phyloP scores from a whole-genome alignment of 805 yeast genomes.

The Phaffomyces opuntiae region DNA sequence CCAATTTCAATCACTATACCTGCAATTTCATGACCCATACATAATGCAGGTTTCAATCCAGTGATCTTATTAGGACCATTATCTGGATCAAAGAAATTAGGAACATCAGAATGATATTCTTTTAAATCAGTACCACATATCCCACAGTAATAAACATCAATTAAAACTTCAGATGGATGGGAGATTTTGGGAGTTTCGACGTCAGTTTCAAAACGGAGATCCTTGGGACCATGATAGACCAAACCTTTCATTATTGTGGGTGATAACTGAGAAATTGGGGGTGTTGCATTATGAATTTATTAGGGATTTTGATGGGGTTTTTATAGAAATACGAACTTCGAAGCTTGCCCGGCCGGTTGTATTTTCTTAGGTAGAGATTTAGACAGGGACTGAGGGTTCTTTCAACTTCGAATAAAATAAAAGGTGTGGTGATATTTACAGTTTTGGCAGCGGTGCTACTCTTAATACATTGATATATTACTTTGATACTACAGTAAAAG shows the following conservation, averaged over 20 bases:
- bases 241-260: constrained; percentile 37
- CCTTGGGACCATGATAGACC: constrained; percentile 39
- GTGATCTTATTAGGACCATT: constrained; percentile 33
- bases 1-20: constrained; percentile 43
- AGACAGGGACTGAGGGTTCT: too few relatives aligned
- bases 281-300: neutral
- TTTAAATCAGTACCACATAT: constrained; percentile 60
- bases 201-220: constrained; percentile 33
- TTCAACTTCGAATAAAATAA: too few relatives aligned
- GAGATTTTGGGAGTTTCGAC: constrained; percentile 29
- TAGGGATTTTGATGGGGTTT: too few relatives aligned
- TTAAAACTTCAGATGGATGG: constrained; percentile 33
- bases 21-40: constrained; percentile 50
- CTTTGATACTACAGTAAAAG: too few relatives aligned
- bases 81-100: constrained; percentile 45
- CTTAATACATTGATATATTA: too few relatives aligned
- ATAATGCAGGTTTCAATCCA: constrained; percentile 34
- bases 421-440: too few relatives aligned
- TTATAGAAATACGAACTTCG: too few relatives aligned
- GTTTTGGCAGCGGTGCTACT: too few relatives aligned
- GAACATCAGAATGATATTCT: constrained; percentile 47
- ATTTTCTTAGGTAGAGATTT: too few relatives aligned
- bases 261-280: neutral
- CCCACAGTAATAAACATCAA: constrained; percentile 48
- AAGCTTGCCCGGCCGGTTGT: too few relatives aligned